These are phyloP conservation scores for Naganishia liquefaciens DNA, from an alignment of 1,284 basidiomycete genomes.

Conservation along the genomic window DNA sequence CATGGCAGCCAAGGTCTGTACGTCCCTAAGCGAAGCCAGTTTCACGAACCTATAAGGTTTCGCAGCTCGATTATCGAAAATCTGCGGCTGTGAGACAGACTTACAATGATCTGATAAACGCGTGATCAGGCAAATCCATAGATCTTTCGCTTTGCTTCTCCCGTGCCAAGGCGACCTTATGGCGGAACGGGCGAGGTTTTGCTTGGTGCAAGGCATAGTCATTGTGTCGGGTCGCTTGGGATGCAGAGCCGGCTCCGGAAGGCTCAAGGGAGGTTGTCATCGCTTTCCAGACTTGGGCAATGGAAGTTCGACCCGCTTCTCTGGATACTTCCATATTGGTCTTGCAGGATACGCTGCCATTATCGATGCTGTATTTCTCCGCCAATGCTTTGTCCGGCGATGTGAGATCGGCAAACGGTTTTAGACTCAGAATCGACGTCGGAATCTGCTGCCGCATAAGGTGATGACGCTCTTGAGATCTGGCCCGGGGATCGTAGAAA, in stretches of 20 bases:
- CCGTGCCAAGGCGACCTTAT: constrained; percentile 44
- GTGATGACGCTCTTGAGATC: constrained; percentile 36
- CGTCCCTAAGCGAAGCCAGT: constrained; percentile 66
- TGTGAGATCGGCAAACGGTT: constrained; percentile 61
- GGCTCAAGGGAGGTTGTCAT: constrained; percentile 58
- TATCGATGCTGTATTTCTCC: constrained; percentile 60
- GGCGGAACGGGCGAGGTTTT: constrained; percentile 46
- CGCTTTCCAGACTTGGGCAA: constrained; percentile 70
- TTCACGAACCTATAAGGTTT: constrained; percentile 61
- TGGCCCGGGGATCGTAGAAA: constrained; percentile 6
- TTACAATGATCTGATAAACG: constrained; percentile 27
- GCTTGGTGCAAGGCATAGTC: constrained; percentile 37
- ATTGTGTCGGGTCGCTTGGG: not conserved
- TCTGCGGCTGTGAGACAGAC: constrained; percentile 31
- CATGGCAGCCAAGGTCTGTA: constrained; percentile 80
- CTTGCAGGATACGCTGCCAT: constrained; percentile 59
- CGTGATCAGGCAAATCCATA: constrained; percentile 34
- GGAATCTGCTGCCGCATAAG: constrained; percentile 41
- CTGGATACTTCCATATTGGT: constrained; percentile 65
- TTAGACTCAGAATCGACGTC: constrained; percentile 62
- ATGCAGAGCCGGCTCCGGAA: not conserved
- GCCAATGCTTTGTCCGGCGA: constrained; percentile 66
- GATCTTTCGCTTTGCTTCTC: constrained; percentile 4
- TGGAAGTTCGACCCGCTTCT: constrained; percentile 64
- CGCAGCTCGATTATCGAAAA: constrained; percentile 49